phyloP scores from a whole-genome alignment of 495 filamentous ascomycete genomes.

The Emericellopsis terricola region DNA sequence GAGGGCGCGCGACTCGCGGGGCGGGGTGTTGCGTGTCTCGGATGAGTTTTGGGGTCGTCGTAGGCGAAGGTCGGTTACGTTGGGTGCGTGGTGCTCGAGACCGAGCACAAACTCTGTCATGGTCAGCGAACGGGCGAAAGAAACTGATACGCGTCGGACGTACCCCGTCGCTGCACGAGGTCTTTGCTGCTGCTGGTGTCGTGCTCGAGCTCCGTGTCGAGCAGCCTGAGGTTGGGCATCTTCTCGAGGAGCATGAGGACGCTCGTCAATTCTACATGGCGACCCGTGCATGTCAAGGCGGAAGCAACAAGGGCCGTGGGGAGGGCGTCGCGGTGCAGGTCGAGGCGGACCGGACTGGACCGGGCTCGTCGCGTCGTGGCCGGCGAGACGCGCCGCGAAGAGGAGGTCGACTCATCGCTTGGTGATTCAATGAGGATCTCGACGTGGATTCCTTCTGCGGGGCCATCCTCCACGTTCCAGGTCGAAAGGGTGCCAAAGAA shows the following conservation, averaged over 20 bases:
- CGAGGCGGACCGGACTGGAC: neutral
- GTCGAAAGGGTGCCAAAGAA: conserved; percentile 6
- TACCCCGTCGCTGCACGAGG: conserved; percentile 3
- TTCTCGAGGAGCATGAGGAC: conserved; percentile 4
- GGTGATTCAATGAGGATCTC: conserved; percentile 8
- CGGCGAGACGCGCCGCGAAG: neutral
- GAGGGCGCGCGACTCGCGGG: conserved; percentile 5
- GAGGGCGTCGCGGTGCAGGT: neutral
- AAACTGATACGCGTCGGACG: neutral
- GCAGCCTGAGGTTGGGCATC: conserved; percentile 6
- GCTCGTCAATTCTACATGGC: neutral
- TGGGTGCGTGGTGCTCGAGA: conserved; percentile 4
- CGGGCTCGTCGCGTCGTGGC: neutral
- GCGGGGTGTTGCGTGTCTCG: neutral
- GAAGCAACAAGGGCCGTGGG: neutral
- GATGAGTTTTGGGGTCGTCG: conserved; percentile 3
- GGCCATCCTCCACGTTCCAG: conserved; percentile 6
- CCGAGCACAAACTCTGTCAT: conserved; percentile 6
- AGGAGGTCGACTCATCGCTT: conserved; percentile 4
- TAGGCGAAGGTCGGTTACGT: conserved; percentile 6
- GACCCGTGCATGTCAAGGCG: neutral
- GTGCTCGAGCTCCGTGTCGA: conserved; percentile 8
- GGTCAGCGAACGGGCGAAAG: neutral
- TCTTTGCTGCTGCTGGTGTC: conserved; percentile 6
- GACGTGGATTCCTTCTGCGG: conserved; percentile 6